Evolutionary conservation across 176 grass and related monocot genomes (phyloP).

Genomic region (Ampelocalamus luodianensis): DNA sequence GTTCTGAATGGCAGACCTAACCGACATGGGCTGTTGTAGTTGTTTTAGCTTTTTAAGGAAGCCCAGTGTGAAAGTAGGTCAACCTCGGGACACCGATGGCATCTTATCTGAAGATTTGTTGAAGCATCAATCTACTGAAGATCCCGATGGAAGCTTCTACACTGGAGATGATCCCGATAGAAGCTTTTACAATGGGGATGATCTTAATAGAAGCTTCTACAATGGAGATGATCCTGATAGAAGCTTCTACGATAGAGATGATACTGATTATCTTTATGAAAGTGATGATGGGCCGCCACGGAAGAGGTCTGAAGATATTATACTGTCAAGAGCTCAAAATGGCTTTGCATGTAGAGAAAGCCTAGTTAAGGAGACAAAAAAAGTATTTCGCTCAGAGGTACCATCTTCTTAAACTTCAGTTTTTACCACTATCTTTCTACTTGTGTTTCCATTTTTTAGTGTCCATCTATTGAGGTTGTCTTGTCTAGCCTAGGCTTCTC

Average conservation of each 20-base stretch:
- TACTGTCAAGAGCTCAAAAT: constrained; percentile 52
- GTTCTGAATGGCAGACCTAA: constrained; percentile 53
- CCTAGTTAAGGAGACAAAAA: constrained; percentile 68
- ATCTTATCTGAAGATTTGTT: constrained; percentile 50
- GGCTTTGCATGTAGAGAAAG: constrained; percentile 73
- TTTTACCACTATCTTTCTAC: neutral
- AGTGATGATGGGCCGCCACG: constrained; percentile 40
- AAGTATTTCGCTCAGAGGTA: constrained; percentile 68
- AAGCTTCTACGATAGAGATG: constrained; percentile 64
- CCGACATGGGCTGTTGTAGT: constrained; percentile 69
- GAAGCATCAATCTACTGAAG: constrained; percentile 48
- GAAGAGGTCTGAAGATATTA: constrained; percentile 72
- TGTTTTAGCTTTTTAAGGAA: constrained; percentile 82
- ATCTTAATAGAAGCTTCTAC: constrained; percentile 35
- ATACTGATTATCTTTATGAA: constrained; percentile 40
- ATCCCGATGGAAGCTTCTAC: constrained; percentile 57
- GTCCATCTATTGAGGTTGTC: neutral
- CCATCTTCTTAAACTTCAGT: constrained; percentile 6
- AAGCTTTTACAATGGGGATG: constrained; percentile 48
- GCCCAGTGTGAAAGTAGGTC: constrained; percentile 27
- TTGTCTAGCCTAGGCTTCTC: neutral
- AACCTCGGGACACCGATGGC: neutral
- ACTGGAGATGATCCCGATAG: constrained; percentile 44
- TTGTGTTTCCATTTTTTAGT: neutral
- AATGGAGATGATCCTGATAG: constrained; percentile 45